Evolutionary conservation across 2,329 filamentous ascomycete genomes (phyloP), one percentile per base, ranked within the genome.

Genomic region (Fusarium globosum): DNA sequence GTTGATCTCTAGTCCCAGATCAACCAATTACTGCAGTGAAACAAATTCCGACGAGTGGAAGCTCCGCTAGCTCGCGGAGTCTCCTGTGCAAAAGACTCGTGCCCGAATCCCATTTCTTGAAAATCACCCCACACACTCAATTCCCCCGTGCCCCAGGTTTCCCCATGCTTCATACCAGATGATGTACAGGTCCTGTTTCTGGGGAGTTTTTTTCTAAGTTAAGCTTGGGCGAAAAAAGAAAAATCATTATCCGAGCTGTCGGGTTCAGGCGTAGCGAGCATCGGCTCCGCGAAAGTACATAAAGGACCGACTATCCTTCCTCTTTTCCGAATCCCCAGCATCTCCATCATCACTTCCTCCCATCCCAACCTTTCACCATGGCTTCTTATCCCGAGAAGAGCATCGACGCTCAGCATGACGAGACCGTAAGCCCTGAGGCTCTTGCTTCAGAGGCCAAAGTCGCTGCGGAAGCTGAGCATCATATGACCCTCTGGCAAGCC

Each of bases 401-500:
- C 5, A 46, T 69, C 13, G 73, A 74, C 30, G 49, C 79, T 30
- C 69, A 77, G 14, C 79, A 80, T 61, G 73, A 80, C n/a, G 76
- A 79, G 53, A 57, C 65, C 16, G 41, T 77, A 39, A 72, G 75
- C 12, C 55, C 76, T 7, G 73, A 77, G 36, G 58, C 73, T 23
- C 76, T 82, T 46, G 76, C 79, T 12, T 77, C 79, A 21, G 84
- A 85, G 38, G 85, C 84, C 28, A 83, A 82, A 70, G 75, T 82
- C 18, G 85, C 83, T 7, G 79, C 84, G 23, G 79, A 82, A 9
- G 77, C 80, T 7, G 85, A 86, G 72, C 84, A 82, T 52, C 57
- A 80, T 18, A 85, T 86, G 84, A 81, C 79, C 8, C 79, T 86
- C 11, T 71, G 80, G 68, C 71, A 82, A 46, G 83, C 84, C 14